Evolutionary conservation across 2,329 filamentous ascomycete species (phyloP), one percentile per base, ranked within the genome.

Genomic region (Xylariales sp.): DNA sequence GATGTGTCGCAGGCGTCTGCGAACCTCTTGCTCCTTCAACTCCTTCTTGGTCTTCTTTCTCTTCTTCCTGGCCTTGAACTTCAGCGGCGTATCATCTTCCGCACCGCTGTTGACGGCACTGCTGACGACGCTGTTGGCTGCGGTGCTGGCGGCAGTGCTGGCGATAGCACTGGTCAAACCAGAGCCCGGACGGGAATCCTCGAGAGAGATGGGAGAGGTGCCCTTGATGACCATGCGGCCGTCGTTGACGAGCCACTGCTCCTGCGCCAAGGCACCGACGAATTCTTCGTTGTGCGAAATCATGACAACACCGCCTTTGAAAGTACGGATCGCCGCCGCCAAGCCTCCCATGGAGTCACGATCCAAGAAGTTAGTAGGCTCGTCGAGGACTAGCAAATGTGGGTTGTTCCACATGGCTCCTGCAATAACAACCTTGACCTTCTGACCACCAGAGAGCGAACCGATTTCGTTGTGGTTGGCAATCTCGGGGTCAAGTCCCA

Each of bases 241-340:
- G 53, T 91, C 88, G 39, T 80, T 83, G 48, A 98, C 88, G 64
- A 94, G 86, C 87, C 93, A 95, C 66, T 97, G 90, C 70, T 98
- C 94, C 4, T 86, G 87, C 66, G 93, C 93, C 10, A 98, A 81
- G 4, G 91, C 91, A 42, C 91, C 90, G 36, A 98, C 90, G 56
- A 98, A 98, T 64, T 98, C 93, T 60, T 97, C 90, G 77, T 98
- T 97, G 70, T 98, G 93, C 45, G 90, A 96, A 65, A 98, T 98
- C 83, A 98, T 95, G 48, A 98, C 90, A 3, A 98, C 93, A 63
- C 93, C 93, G 50, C 93, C 93, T 72, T 89, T 94, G 80, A 94
- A 98, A 59, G 97, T 93, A 51, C 90, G 88, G 56, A 98, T 97
- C 49, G 93, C 93, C 28, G 95, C 89, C n/a, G 93, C 90, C 39